Percentiles rank a stretch among this genome's conserved stretches.
These are phyloP conservation scores for Torulaspora indica DNA, from an alignment of 805 yeast genomes.

Conservation along the genomic window DNA sequence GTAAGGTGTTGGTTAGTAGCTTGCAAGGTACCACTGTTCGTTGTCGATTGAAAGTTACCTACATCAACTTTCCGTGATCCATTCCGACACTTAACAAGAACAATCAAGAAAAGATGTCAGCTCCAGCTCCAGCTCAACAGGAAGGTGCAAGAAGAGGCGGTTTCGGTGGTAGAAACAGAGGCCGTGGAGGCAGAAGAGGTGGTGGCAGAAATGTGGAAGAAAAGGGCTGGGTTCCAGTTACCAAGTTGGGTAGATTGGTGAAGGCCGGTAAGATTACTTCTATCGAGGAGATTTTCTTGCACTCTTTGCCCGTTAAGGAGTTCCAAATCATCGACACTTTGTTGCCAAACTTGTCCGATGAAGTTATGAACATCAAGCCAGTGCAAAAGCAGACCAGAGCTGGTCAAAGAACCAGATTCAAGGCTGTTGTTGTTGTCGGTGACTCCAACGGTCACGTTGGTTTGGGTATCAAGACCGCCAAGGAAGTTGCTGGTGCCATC, in stretches of 20 bases:
- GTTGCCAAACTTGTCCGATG: constrained; percentile 93
- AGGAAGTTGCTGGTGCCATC: constrained; percentile 99
- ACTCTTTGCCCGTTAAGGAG: constrained; percentile 99
- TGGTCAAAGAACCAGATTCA: constrained; percentile 99
- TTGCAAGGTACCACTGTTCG: constrained; percentile 2
- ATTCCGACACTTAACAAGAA: constrained; percentile 39
- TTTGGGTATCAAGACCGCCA: constrained; percentile 99
- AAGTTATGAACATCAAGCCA: constrained; percentile 99
- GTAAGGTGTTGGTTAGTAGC: too few relatives aligned
- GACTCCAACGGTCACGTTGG: constrained; percentile 99
- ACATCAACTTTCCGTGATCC: constrained; percentile 50
- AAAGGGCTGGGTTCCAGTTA: constrained; percentile 99
- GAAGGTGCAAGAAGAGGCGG: constrained; percentile 46
- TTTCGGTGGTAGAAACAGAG: constrained; percentile 53
- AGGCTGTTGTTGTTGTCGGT: constrained; percentile 99
- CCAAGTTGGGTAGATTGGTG: constrained; percentile 99
- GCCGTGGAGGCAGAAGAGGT: constrained; percentile 60
- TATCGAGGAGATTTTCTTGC: constrained; percentile 97
- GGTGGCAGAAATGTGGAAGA: constrained; percentile 87
- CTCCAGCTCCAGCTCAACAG: constrained; percentile 39
- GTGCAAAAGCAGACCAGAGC: constrained; percentile 99
- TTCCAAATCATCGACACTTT: constrained; percentile 96
- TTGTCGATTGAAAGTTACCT: constrained; percentile 53
- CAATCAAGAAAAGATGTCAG: constrained; percentile 36
- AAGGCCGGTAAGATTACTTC: constrained; percentile 96